Conservation (phyloP, 164 flowering plant species). For the Protea cynaroides region DNA sequence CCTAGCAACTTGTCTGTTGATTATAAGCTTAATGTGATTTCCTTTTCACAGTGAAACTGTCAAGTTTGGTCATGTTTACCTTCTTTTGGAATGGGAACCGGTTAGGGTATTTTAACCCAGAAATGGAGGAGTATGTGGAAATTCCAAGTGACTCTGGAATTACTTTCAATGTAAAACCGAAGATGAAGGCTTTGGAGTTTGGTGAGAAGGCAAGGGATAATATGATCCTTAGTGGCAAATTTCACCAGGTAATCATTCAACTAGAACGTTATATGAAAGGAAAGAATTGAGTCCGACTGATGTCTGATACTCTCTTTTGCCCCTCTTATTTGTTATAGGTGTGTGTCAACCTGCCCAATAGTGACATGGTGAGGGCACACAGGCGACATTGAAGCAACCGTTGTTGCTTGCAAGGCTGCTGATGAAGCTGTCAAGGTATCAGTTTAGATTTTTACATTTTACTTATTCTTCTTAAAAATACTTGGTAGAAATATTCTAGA, state of each 20-base stretch:
- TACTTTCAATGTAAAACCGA: slow-evolving; percentile 83
- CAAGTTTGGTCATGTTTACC: slow-evolving; percentile 96
- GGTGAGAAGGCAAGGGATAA: slow-evolving; percentile 93
- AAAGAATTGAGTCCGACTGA: not conserved
- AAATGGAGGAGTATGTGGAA: slow-evolving; percentile 95
- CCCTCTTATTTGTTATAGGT: slow-evolving; percentile 31
- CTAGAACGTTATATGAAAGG: not conserved
- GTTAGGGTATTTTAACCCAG: slow-evolving; percentile 72
- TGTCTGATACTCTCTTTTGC: not conserved
- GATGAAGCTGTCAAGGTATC: slow-evolving; percentile 94
- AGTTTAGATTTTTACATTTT: too few relatives aligned
- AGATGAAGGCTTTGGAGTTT: slow-evolving; percentile 95
- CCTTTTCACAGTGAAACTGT: slow-evolving; percentile 74
- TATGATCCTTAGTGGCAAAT: slow-evolving; percentile 82
- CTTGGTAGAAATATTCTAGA: too few relatives aligned
- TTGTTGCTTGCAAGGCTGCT: slow-evolving; percentile 93
- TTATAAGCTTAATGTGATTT: not conserved
- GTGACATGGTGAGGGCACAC: slow-evolving; percentile 80
- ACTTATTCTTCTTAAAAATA: too few relatives aligned
- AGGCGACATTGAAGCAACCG: slow-evolving; percentile 85
- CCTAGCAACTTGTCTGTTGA: not conserved
- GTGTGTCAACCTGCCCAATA: slow-evolving; percentile 42
- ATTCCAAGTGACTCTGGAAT: slow-evolving; percentile 94
- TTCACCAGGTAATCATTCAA: slow-evolving; percentile 56
- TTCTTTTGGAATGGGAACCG: slow-evolving; percentile 99